Percentiles rank a stretch among this genome's conserved stretches.
These are phyloP conservation scores for Hypoxylon fragiforme DNA, from an alignment of 495 filamentous ascomycete genomes.

Conservation along the genomic window DNA sequence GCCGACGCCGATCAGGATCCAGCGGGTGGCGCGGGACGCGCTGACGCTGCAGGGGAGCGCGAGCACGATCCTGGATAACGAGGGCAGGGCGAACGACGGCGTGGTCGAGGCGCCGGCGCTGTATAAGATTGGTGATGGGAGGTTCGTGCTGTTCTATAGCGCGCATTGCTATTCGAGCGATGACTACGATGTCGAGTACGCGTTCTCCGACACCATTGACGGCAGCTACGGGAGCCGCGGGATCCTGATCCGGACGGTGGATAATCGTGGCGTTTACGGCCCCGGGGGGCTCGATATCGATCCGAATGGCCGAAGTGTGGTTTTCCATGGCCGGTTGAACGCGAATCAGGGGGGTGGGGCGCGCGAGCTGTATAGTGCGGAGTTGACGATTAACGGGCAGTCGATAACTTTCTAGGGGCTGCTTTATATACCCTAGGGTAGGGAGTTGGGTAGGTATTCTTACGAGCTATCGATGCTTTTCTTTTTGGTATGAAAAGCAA, in stretches of 20 bases:
- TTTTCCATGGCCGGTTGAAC: slow-evolving; percentile 36
- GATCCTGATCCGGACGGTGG: slow-evolving; percentile 34
- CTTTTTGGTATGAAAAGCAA: not conserved
- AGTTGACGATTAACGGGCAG: slow-evolving; percentile 33
- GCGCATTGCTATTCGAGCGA: slow-evolving; percentile 58
- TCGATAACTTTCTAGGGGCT: slow-evolving; percentile 10
- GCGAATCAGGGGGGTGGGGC: slow-evolving; percentile 17
- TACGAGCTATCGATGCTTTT: too few relatives aligned
- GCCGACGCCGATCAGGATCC: slow-evolving; percentile 61
- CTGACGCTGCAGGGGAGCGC: slow-evolving; percentile 53
- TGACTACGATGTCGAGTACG: slow-evolving; percentile 60
- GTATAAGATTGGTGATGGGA: slow-evolving; percentile 47
- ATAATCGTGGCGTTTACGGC: slow-evolving; percentile 32
- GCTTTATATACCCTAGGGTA: too few relatives aligned
- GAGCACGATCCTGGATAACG: slow-evolving; percentile 57
- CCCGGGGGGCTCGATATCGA: slow-evolving; percentile 39
- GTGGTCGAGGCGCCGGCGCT: slow-evolving; percentile 66
- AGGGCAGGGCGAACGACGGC: slow-evolving; percentile 53
- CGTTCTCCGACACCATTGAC: slow-evolving; percentile 48
- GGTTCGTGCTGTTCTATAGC: slow-evolving; percentile 65
- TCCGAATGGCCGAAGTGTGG: slow-evolving; percentile 31
- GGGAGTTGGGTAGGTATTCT: too few relatives aligned
- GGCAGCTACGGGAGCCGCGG: slow-evolving; percentile 53
- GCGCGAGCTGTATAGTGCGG: slow-evolving; percentile 32
- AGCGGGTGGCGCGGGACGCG: slow-evolving; percentile 54